Conservation (phyloP, 2,329 filamentous ascomycete genomes). For the Tolypocladium album region DNA sequence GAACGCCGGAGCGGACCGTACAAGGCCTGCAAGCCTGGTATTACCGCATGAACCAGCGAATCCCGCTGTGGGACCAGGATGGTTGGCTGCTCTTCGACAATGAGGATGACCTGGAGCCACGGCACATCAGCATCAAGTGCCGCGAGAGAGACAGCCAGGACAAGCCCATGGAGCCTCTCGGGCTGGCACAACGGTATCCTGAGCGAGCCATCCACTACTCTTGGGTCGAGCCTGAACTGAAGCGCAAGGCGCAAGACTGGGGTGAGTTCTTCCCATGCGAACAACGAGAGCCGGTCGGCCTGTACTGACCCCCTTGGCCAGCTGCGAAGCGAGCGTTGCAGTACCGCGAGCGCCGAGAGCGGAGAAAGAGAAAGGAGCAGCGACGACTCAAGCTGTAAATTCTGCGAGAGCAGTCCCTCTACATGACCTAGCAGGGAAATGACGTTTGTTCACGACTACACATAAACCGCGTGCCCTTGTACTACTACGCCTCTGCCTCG, state of each 20-base stretch:
- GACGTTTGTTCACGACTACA: slow-evolving; percentile 3
- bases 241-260: slow-evolving; percentile 24
- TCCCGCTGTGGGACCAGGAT: slow-evolving; percentile 28
- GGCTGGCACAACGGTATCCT: slow-evolving; percentile 32
- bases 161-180: slow-evolving; percentile 24
- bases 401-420: neutral
- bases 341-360: slow-evolving; percentile 24
- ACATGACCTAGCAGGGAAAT: slow-evolving; percentile 1
- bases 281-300: neutral
- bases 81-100: slow-evolving; percentile 28
- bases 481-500: neutral
- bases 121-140: slow-evolving; percentile 26
- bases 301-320: slow-evolving; percentile 5
- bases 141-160: slow-evolving; percentile 25
- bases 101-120: slow-evolving; percentile 26
- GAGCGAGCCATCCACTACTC: slow-evolving; percentile 33
- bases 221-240: slow-evolving; percentile 31
- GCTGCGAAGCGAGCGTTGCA: slow-evolving; percentile 23
- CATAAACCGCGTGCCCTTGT: neutral
- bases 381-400: slow-evolving; percentile 22
- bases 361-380: slow-evolving; percentile 26
- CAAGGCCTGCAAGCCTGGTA: slow-evolving; percentile 32
- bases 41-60: slow-evolving; percentile 31
- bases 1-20: slow-evolving; percentile 24
- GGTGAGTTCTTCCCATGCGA: slow-evolving; percentile 20